phyloP scores from a whole-genome alignment of 208 protist species.

The Tetramitus jugosus region DNA sequence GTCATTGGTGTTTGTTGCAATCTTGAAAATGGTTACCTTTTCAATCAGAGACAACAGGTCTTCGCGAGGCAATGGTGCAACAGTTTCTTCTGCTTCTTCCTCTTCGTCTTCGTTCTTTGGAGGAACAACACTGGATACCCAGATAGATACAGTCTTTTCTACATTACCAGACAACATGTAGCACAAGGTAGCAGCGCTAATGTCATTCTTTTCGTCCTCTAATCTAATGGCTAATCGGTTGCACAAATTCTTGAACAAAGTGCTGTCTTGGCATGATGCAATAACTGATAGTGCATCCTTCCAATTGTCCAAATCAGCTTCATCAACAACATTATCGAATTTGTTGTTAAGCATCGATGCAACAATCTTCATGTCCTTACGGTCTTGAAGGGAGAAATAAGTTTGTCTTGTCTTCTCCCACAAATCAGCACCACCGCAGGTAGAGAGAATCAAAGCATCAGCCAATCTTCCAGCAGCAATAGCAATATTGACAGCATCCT shows the following conservation, averaged over 20 bases:
- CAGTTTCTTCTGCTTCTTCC: neutral
- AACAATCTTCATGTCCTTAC: neutral
- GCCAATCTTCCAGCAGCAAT: slow-evolving; percentile 38
- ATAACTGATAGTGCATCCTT: slow-evolving; percentile 50
- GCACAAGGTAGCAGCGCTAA: slow-evolving; percentile 45
- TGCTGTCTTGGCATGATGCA: slow-evolving; percentile 29
- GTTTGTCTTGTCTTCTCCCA: slow-evolving; percentile 42
- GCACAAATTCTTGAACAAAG: slow-evolving; percentile 43
- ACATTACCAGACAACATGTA: slow-evolving; percentile 58
- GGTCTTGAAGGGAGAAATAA: slow-evolving; percentile 34
- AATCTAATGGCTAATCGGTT: slow-evolving; percentile 40
- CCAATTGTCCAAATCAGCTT: slow-evolving; percentile 38
- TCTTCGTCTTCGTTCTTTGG: neutral
- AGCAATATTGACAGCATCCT: slow-evolving; percentile 46
- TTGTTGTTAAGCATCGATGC: slow-evolving; percentile 44
- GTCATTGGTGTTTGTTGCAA: neutral
- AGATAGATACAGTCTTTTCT: slow-evolving; percentile 45
- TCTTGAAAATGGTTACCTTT: neutral
- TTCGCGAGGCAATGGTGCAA: neutral
- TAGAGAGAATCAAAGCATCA: slow-evolving; percentile 57
- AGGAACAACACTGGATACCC: slow-evolving; percentile 16
- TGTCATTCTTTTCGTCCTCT: slow-evolving; percentile 29
- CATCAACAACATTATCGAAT: slow-evolving; percentile 35
- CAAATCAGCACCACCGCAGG: slow-evolving; percentile 36
- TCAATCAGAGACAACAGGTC: neutral